Percentiles rank a stretch among this genome's conserved stretches.
phyloP scores from a whole-genome alignment of 2,329 filamentous ascomycete genomes.

The Nemania sp. region DNA sequence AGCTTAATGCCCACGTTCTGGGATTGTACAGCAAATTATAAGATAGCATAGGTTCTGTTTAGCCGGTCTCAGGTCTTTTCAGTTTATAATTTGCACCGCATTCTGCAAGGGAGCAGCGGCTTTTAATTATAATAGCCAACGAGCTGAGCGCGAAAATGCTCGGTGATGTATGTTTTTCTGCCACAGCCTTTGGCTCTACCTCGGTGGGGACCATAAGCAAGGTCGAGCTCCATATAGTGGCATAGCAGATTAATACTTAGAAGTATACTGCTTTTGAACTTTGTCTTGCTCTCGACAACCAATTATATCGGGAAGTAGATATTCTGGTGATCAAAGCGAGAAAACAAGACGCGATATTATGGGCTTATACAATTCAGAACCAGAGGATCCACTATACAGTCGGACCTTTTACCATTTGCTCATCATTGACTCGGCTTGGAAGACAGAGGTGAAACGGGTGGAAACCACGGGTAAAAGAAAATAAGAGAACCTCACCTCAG shows the following conservation, averaged over 20 bases:
- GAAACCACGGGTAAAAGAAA: neutral
- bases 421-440: conserved; percentile 48
- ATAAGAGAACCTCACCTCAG: neutral
- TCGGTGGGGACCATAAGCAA: conserved; percentile 48
- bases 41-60: conserved; percentile 17
- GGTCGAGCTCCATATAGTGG: conserved; percentile 59
- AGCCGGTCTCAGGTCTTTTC: conserved; percentile 74
- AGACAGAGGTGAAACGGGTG: neutral
- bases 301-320: conserved; percentile 20
- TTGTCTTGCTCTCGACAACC: conserved; percentile 21
- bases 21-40: conserved; percentile 1
- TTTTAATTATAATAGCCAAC: conserved; percentile 44
- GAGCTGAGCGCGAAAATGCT: conserved; percentile 13
- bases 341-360: conserved; percentile 32
- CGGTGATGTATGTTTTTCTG: conserved; percentile 46
- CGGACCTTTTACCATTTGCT: conserved; percentile 54
- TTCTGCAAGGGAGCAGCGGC: conserved; percentile 54
- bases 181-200: conserved; percentile 64
- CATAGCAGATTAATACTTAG: conserved; percentile 27
- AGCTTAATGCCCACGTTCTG: conserved; percentile 9
- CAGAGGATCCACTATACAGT: conserved; percentile 46
- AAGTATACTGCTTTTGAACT: conserved; percentile 20
- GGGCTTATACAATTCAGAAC: conserved; percentile 42
- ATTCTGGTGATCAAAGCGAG: neutral
- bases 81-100: conserved; percentile 61